Base-by-base conservation (phyloP, 2,329 filamentous ascomycete species). In the Diaporthe citrichinensis region DNA sequence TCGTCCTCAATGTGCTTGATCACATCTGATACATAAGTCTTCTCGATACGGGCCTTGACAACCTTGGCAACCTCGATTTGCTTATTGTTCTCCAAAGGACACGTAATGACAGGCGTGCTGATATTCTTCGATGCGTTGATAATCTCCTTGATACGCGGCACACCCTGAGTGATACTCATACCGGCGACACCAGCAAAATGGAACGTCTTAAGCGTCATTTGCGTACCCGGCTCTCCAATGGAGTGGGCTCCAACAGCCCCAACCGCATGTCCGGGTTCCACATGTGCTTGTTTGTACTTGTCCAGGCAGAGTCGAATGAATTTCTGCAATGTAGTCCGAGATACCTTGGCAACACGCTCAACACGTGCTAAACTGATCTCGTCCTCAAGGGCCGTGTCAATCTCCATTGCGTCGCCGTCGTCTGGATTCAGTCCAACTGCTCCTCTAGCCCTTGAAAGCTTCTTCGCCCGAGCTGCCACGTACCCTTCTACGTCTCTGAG, bases 131-230 rank as follows among this genome's bases (percentile, higher is more conserved):
- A 98, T 8, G 97, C 97, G 85, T 99, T 99, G 92, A 99, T 99
- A 79, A 99, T 99, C 88, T 99, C 97, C 86, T 99, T 99, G 88
- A 99, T 99, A 92, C 97, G 96, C 1, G 97, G 97, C 9, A 99
- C 97, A 94, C 97, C 97, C 82, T 98, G 95, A 0, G 97, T 99
- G 82, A 99, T 98, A 90, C 95, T 98, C 97, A 99, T 98, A 84
- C 96, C 96, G 58, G 97, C 97, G 78, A 99, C 97, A 94, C 97
- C 97, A 82, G 97, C 97, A 88, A 99, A 99, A 94, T 98, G 97
- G 92, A 98, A 98, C 82, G 97, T 98, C 87, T 98, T 98, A 78
- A 99, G 87, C 1, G 97, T 99, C 97, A 99, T 99, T 85, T 99
- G 97, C 0, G 97, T 99, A 83, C 97, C 97, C 0, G 97, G 97